phyloP scores from a whole-genome alignment of 139 green algal species.

The Chlorella sp. region DNA sequence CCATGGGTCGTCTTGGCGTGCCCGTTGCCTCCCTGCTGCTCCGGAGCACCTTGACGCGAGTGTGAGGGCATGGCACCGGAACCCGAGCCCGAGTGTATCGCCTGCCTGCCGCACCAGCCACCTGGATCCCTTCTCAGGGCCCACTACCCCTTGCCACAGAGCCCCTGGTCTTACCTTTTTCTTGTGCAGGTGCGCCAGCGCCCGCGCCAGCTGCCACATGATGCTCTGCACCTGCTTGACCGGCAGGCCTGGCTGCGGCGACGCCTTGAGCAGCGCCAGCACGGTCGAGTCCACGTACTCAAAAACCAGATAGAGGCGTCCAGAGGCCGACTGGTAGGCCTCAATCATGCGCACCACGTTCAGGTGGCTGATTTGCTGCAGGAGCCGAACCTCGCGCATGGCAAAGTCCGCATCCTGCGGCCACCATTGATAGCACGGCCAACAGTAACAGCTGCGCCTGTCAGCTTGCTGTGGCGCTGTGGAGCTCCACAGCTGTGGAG shows the following conservation, averaged over 20 bases:
- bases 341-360: slow-evolving; percentile 70
- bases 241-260: slow-evolving; percentile 10
- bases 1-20: too few relatives aligned
- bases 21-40: too few relatives aligned
- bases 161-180: slow-evolving; percentile 14
- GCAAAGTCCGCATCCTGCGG: slow-evolving; percentile 53
- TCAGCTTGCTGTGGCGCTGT: too few relatives aligned
- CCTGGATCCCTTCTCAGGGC: too few relatives aligned
- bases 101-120: too few relatives aligned
- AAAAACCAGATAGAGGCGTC: slow-evolving; percentile 53
- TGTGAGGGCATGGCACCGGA: neutral
- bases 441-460: too few relatives aligned
- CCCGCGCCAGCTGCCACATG: slow-evolving; percentile 19
- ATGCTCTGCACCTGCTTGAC: slow-evolving; percentile 4
- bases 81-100: too few relatives aligned
- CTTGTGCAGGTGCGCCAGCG: slow-evolving; percentile 11
- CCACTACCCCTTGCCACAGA: too few relatives aligned
- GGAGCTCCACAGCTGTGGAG: too few relatives aligned
- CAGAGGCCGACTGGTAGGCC: slow-evolving; percentile 42
- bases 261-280: slow-evolving; percentile 30
- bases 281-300: slow-evolving; percentile 62
- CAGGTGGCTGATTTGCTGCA: slow-evolving; percentile 41
- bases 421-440: too few relatives aligned
- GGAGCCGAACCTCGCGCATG: slow-evolving; percentile 56
- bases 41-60: neutral